Evolutionary conservation across 202 grass and related monocot genomes (phyloP).

Genomic region (Schoenoplectus triqueter): DNA sequence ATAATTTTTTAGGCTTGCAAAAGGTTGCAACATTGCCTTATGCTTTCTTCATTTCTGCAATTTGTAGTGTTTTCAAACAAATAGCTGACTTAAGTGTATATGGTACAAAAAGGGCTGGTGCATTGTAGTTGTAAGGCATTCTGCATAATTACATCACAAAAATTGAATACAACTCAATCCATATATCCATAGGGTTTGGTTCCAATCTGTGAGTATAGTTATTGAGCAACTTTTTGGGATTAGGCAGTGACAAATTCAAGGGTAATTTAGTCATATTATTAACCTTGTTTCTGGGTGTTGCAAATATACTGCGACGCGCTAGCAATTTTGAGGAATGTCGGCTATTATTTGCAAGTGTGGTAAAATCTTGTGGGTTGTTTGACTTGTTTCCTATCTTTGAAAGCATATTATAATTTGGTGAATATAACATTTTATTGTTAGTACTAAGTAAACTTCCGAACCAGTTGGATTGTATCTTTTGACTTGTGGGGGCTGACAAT

Average conservation of each 20-base stretch:
- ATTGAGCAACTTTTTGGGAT: neutral
- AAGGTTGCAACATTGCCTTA: neutral
- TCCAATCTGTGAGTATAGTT: neutral
- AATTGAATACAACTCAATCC: neutral
- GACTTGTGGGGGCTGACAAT: neutral
- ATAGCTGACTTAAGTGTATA: neutral
- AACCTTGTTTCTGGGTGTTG: neutral
- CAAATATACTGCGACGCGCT: neutral
- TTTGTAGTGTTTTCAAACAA: neutral
- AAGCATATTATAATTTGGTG: neutral
- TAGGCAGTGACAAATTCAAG: neutral
- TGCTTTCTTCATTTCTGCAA: neutral
- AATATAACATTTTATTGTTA: neutral
- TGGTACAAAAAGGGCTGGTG: neutral
- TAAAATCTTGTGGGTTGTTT: neutral
- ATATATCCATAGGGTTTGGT: neutral
- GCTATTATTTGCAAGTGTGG: neutral
- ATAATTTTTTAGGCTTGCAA: neutral
- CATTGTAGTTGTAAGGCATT: neutral
- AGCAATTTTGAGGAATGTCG: constrained; percentile 1
- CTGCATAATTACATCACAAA: constrained; percentile 3
- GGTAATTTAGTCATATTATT: neutral
- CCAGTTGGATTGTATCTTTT: neutral
- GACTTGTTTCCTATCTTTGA: constrained; percentile 1
- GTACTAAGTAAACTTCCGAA: neutral